Base-by-base conservation (phyloP, 1,284 basidiomycete species). In the Amylostereum areolatum region DNA sequence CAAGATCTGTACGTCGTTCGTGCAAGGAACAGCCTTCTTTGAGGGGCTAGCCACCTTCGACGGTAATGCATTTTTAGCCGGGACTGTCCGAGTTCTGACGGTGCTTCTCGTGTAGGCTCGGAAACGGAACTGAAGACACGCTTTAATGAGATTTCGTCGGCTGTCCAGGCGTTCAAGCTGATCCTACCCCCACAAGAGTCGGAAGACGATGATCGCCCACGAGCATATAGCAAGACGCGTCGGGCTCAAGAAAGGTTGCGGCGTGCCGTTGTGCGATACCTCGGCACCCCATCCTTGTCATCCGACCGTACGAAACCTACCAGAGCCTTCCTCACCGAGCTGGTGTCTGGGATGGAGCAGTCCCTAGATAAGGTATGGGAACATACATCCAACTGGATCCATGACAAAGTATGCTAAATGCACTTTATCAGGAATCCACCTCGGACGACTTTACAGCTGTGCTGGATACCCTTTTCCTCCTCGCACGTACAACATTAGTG, bases 201-300 rank as follows among this genome's bases (percentile, higher is more conserved):
- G 37, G 59, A 65, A 45, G 56, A 64, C 50, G 58, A 62, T 40
- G 67, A 74, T 11, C 43, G 68, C 44, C 47, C 58, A 41, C 70
- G 70, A 6, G 59, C 67, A 30, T 64, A 64, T n/a, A 70, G 68
- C 25, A 85, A 83, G 60, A 63, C 83, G 11, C 74, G 78, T 43
- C 72, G 83, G 29, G 75, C 78, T 0, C 52, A 86, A 9, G 85
- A 85, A 57, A 71, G 77, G 49, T 58, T 81, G n/a, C 71, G 83
- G 27, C 72, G 81, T 41, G 64, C 66, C 8, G 67, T 68, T 6
- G 57, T 77, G 27, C 77, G 72, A 47, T 53, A 69, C 11, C 47
- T 83, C n/a, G 80, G 81, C 41, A 53, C 53, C 3, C 11, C 59
- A 4, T 25, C 49, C 30, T 12, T 49, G 44, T 9, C 50, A 51